Conservation (phyloP, 768 basidiomycete genomes). For the Coprinellus micaceus region DNA sequence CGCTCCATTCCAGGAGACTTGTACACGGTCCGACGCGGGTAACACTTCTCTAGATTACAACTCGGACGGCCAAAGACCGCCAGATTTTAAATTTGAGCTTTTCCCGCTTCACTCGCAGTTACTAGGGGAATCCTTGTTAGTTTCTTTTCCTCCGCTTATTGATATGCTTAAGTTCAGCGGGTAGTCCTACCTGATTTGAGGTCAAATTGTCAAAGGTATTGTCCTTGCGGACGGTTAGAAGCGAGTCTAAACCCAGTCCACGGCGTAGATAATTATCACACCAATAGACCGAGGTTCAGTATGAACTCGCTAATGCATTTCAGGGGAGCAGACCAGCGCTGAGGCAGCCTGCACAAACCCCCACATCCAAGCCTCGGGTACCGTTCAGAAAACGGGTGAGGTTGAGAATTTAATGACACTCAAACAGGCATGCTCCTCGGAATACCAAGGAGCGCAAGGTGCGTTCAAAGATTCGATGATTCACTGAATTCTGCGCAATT, state of each 20-base stretch:
- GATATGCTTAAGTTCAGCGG: too few relatives aligned
- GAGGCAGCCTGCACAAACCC: slow-evolving; percentile 31
- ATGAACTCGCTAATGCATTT: slow-evolving; percentile 44
- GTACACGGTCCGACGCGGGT: too few relatives aligned
- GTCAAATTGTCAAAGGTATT: slow-evolving; percentile 46
- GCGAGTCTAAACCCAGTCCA: slow-evolving; percentile 18
- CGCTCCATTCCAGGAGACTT: too few relatives aligned
- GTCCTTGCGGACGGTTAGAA: slow-evolving; percentile 25
- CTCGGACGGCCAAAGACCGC: too few relatives aligned
- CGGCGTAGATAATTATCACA: slow-evolving; percentile 54
- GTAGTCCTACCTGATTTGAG: too few relatives aligned
- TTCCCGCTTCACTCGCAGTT: too few relatives aligned
- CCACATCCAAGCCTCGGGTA: slow-evolving; percentile 39
- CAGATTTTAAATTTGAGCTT: too few relatives aligned
- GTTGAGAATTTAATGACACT: slow-evolving; percentile 64
- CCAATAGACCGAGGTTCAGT: slow-evolving; percentile 25
- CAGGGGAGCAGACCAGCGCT: slow-evolving; percentile 32
- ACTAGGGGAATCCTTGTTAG: too few relatives aligned
- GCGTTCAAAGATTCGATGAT: slow-evolving; percentile 84
- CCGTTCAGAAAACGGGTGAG: slow-evolving; percentile 22
- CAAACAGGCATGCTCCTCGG: slow-evolving; percentile 73
- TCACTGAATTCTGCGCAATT: slow-evolving; percentile 81
- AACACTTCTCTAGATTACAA: too few relatives aligned
- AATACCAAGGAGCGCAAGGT: slow-evolving; percentile 76
- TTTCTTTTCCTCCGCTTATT: too few relatives aligned